A percentile compares a stretch with the other conserved stretches of the same genome.
These are phyloP conservation scores for Azolla pinnata DNA, from an alignment of 75 land plant genomes.

Conservation along the genomic window DNA sequence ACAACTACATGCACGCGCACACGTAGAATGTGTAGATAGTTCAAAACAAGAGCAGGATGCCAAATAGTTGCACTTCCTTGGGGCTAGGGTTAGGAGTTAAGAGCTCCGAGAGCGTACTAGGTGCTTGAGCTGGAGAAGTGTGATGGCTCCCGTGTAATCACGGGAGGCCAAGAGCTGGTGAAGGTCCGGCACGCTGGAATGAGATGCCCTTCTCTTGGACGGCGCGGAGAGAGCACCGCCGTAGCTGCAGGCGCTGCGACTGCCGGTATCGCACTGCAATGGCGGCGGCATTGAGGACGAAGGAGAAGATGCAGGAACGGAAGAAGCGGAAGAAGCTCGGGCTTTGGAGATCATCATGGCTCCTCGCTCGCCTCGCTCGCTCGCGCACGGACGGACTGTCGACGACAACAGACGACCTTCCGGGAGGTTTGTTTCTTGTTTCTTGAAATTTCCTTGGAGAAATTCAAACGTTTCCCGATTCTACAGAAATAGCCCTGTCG, in stretches of 20 bases:
- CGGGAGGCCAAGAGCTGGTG: slow-evolving; percentile 12
- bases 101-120: slow-evolving; percentile 16
- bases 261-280: slow-evolving; percentile 1
- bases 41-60: too few species aligned
- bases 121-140: slow-evolving; percentile 24
- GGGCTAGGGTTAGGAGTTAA: too few species aligned
- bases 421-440: too few species aligned
- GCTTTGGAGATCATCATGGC: slow-evolving; percentile 6
- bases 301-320: neutral
- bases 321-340: neutral
- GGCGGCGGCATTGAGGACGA: neutral
- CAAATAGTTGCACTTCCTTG: too few species aligned
- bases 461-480: too few species aligned
- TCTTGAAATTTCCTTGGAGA: too few species aligned
- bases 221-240: neutral
- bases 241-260: neutral
- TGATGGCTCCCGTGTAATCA: slow-evolving; percentile 31
- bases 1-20: too few species aligned
- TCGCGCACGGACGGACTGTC: too few species aligned
- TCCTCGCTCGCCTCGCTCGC: too few species aligned
- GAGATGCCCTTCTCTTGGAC: neutral
- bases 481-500: too few species aligned
- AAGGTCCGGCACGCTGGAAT: slow-evolving; percentile 18
- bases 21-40: too few species aligned
- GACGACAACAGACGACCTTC: too few species aligned